phyloP scores from a whole-genome alignment of 2,329 filamentous ascomycete species.

The Akanthomyces uredinophilus region DNA sequence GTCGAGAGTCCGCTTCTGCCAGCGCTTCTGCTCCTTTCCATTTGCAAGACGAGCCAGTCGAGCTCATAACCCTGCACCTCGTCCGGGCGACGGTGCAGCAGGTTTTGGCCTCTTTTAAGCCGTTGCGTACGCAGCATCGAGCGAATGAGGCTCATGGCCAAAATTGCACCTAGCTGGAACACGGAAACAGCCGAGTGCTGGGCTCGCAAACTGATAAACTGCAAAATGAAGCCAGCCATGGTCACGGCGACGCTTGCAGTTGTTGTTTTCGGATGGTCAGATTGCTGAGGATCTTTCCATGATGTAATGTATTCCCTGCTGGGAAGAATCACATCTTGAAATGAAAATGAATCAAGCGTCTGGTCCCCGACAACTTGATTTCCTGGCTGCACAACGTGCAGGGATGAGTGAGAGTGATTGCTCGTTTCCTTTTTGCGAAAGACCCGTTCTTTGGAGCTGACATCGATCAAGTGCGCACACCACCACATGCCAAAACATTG shows the following conservation, averaged over 20 bases:
- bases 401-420: background rate
- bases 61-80: background rate
- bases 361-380: background rate
- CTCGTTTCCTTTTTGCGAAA: background rate
- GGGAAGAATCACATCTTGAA: background rate
- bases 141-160: background rate
- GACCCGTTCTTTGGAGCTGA: background rate
- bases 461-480: background rate
- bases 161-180: background rate
- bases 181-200: background rate
- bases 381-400: background rate
- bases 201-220: background rate
- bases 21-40: background rate
- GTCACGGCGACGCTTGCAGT: background rate
- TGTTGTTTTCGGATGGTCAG: no score
- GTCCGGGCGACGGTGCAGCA: background rate
- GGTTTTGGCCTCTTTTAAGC: background rate
- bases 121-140: background rate
- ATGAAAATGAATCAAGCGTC: background rate
- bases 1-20: no score
- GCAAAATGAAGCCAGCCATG: background rate
- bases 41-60: background rate
- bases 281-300: background rate
- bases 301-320: background rate
- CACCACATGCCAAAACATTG: background rate